Conservation (phyloP, 1,284 basidiomycete genomes). For the Ceratobasidium sp. region DNA sequence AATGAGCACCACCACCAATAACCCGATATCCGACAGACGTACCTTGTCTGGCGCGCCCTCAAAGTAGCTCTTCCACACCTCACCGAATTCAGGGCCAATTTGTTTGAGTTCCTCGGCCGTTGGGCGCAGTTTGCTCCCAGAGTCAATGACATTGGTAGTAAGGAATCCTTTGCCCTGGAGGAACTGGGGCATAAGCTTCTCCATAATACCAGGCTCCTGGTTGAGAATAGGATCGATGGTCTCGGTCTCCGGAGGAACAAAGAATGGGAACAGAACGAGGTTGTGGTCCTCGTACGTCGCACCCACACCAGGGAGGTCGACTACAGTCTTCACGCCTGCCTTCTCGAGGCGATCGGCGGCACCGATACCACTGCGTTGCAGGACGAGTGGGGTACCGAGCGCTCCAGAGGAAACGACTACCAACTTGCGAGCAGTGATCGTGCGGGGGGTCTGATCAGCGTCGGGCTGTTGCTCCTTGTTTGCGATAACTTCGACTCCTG, state of each 20-base stretch:
- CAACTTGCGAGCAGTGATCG: conserved; percentile 30
- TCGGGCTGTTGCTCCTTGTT: conserved; percentile 16
- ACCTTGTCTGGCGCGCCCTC: conserved; percentile 63
- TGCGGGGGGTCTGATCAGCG: conserved; percentile 27
- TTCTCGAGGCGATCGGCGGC: conserved; percentile 59
- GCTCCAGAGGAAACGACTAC: conserved; percentile 43
- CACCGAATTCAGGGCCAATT: conserved; percentile 63
- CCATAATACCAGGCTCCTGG: conserved; percentile 27
- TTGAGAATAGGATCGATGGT: conserved; percentile 29
- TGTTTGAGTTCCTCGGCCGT: conserved; percentile 60
- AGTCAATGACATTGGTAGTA: conserved; percentile 54
- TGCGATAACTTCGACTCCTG: conserved; percentile 23
- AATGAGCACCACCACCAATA: neutral
- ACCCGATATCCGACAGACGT: neutral
- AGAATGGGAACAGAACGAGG: conserved; percentile 5
- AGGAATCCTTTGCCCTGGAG: conserved; percentile 35
- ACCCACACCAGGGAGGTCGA: conserved; percentile 71
- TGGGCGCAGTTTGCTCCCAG: conserved; percentile 67
- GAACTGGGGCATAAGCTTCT: conserved; percentile 10
- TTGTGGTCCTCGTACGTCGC: conserved; percentile 65
- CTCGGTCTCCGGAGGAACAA: conserved; percentile 28
- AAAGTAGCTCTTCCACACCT: conserved; percentile 63
- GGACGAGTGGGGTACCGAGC: conserved; percentile 64
- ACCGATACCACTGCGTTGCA: conserved; percentile 71
- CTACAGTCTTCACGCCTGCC: conserved; percentile 59